phyloP scores from a whole-genome alignment of 2,329 filamentous ascomycete species.

The Trichoderma sp. region DNA sequence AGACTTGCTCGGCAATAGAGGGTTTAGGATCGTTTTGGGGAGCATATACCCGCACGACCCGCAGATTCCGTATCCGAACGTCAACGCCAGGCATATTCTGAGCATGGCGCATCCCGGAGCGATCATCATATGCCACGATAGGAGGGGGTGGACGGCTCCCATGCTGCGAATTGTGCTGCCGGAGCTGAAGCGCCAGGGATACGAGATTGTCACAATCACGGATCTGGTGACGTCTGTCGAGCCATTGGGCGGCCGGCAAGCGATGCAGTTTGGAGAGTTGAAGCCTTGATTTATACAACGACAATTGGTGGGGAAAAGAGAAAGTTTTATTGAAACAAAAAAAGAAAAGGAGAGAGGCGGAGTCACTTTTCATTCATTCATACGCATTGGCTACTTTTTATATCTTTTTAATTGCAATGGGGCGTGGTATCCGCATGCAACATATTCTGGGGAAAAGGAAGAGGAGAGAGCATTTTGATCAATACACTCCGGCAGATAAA shows the following conservation, averaged over 20 bases:
- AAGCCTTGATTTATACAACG: background rate
- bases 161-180: constrained; percentile 76
- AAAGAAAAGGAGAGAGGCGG: too few relatives aligned
- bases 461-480: background rate
- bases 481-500: background rate
- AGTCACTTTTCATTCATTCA: background rate
- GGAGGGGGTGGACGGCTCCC: constrained; percentile 77
- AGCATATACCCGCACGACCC: constrained; percentile 89
- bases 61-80: constrained; percentile 68
- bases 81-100: constrained; percentile 78
- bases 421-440: constrained; percentile 2
- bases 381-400: constrained; percentile 6
- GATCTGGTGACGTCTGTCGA: constrained; percentile 56
- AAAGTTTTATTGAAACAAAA: background rate
- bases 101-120: constrained; percentile 76
- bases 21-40: constrained; percentile 75
- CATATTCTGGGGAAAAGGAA: background rate
- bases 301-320: background rate
- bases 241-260: constrained; percentile 32
- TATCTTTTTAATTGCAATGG: background rate
- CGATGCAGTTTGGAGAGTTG: background rate
- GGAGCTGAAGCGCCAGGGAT: constrained; percentile 69
- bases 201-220: constrained; percentile 69
- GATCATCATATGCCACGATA: constrained; percentile 84
- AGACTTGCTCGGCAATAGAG: constrained; percentile 57